phyloP scores from a whole-genome alignment of 768 basidiomycete genomes.

The Leccinum subgranulosum region DNA sequence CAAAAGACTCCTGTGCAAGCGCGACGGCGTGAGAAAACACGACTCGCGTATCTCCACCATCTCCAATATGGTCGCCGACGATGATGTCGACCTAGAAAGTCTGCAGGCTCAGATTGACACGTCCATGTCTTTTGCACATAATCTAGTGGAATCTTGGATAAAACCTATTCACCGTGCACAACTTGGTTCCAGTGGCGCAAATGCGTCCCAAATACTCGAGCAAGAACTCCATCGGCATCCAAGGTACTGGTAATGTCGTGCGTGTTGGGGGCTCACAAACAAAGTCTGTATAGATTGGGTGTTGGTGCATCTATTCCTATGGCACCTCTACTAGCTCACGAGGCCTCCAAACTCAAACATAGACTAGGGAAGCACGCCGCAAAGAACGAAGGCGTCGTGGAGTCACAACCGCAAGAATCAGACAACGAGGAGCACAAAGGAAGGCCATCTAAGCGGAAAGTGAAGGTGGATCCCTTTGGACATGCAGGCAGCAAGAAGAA shows the following conservation, averaged over 20 bases:
- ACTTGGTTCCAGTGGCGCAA: conserved; percentile 26
- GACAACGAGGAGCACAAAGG: conserved; percentile 58
- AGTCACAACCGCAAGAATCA: conserved; percentile 21
- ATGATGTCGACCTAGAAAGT: conserved; percentile 60
- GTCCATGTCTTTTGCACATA: conserved; percentile 72
- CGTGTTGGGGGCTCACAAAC: background rate
- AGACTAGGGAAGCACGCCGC: conserved; percentile 49
- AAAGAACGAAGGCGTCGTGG: conserved; percentile 46
- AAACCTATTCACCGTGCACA: conserved; percentile 47
- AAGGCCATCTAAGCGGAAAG: conserved; percentile 56
- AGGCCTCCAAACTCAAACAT: conserved; percentile 59
- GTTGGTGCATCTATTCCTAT: conserved; percentile 67
- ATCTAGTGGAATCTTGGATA: conserved; percentile 76
- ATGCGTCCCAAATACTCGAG: conserved; percentile 55
- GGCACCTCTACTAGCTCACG: conserved; percentile 42
- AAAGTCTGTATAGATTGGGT: conserved; percentile 51
- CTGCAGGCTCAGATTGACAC: conserved; percentile 83
- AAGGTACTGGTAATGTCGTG: conserved; percentile 42
- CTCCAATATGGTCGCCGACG: conserved; percentile 38
- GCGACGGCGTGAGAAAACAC: conserved; percentile 20
- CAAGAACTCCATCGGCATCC: conserved; percentile 68
- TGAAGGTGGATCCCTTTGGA: conserved; percentile 55
- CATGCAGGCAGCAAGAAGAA: conserved; percentile 38
- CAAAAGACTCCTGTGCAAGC: background rate
- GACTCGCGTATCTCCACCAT: background rate